Evolutionary conservation across 148 eudicot species (phyloP), one percentile per base, ranked within the genome.

Genomic region (Heliosperma pusillum): DNA sequence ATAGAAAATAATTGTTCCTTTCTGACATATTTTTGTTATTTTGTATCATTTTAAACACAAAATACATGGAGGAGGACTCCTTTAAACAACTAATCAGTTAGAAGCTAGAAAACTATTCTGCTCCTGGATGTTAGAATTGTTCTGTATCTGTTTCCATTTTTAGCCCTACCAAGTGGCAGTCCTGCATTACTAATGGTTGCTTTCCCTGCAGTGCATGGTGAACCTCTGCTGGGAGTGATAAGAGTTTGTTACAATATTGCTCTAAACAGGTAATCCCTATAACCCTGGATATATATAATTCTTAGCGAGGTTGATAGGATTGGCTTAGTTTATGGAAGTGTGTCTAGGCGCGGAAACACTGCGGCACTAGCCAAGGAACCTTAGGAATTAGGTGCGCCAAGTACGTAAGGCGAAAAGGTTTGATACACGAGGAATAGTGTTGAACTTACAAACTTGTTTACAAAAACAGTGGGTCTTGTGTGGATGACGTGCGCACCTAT

Each of bases 191-290:
- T 53, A 55, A 75, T 33, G 62, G 40, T 16, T 73, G 24, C 25
- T 77, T 33, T 42, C 29, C 36, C 22, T 90, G 86, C 93, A 96
- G 99, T 96, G 83, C 99, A 96, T 74, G 99, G 97, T 60, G 99
- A 96, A 84, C 79, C 96, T 15, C 80, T 96, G 89, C 85, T 96
- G 67, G 93, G 89, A 68, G 97, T 92, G 70, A 89, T 96, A 73
- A 85, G 97, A 86, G 97, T 89, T 17, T 92, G 99, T 83, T 96
- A 92, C 79, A 96, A 89, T 78, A 92, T 96, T 79, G 97, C 97
- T 82, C 89, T 92, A 66, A 92, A 88, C 86, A 96, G 99, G 99
- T 95, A 87, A 61, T 80, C 27, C 60, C 69, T 53, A 42, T 2
- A n/a, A 53, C 56, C 70, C 19, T 60, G 11, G 17, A 60, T 56